These are phyloP conservation scores for Blastocystis sp. DNA, from an alignment of 352 stramenopile genomes.

Conservation along the genomic window DNA sequence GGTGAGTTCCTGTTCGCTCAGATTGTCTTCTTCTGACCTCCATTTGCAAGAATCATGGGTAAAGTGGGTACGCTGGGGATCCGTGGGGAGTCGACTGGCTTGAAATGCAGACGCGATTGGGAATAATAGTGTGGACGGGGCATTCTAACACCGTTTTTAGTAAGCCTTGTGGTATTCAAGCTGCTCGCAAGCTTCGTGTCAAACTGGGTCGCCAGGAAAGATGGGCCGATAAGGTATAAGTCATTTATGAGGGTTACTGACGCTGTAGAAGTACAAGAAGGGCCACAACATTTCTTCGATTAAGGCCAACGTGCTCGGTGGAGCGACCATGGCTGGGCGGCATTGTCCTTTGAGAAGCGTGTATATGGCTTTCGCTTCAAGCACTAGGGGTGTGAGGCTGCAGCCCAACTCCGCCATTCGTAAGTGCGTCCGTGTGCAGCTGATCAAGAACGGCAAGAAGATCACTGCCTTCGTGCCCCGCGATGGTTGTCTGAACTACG, in stretches of 20 bases:
- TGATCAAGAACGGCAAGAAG: constrained; percentile 99
- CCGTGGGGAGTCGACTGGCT: not conserved
- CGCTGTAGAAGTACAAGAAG: constrained; percentile 93
- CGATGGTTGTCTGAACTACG: constrained; percentile 99
- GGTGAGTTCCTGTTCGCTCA: not conserved
- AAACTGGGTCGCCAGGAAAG: constrained; percentile 91
- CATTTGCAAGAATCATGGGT: constrained; percentile 43
- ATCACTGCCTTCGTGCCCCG: constrained; percentile 99
- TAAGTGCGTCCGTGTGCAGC: constrained; percentile 98
- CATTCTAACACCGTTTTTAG: constrained; percentile 72
- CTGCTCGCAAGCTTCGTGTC: constrained; percentile 96
- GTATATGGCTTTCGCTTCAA: constrained; percentile 72
- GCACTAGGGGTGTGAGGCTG: constrained; percentile 91
- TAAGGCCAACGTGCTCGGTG: constrained; percentile 99
- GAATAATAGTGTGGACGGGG: not conserved
- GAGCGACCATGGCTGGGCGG: constrained; percentile 97
- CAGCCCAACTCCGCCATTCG: constrained; percentile 99
- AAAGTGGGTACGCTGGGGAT: constrained; percentile 61
- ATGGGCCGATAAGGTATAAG: constrained; percentile 88
- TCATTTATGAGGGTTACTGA: not conserved
- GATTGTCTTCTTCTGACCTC: constrained; percentile 52
- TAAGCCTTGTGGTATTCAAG: constrained; percentile 97
- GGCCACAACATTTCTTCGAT: constrained; percentile 96
- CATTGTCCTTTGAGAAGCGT: constrained; percentile 99
- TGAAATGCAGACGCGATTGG: not conserved